Conservation (phyloP, 129 eudicot species). For the Smallanthus sonchifolius region DNA sequence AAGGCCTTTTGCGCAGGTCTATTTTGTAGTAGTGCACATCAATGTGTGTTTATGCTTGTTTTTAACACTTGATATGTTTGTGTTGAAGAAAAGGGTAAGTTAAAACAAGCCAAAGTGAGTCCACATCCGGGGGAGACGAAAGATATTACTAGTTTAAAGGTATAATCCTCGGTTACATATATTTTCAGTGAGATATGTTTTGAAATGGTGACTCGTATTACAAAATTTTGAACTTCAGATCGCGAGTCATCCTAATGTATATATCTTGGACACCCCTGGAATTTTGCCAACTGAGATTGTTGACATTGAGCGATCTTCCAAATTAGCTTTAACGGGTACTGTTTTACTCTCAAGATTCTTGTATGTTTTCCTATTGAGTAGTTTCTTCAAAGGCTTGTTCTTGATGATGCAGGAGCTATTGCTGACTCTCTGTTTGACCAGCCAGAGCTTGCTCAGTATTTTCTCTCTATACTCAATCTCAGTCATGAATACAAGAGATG, state of each 20-base stretch:
- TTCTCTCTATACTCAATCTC: constrained; percentile 52
- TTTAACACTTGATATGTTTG: constrained; percentile 15
- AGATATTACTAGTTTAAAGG: constrained; percentile 74
- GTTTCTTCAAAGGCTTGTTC: neutral
- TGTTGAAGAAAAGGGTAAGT: constrained; percentile 71
- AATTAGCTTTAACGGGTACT: constrained; percentile 76
- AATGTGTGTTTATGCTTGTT: constrained; percentile 1
- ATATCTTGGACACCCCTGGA: constrained; percentile 85
- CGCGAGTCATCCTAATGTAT: constrained; percentile 82
- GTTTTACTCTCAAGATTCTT: neutral
- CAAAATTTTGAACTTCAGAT: constrained; percentile 43
- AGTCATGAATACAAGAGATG: constrained; percentile 62
- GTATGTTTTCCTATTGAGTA: neutral
- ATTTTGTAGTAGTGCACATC: neutral
- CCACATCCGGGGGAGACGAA: constrained; percentile 79
- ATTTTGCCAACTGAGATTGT: constrained; percentile 64
- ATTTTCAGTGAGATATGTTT: neutral
- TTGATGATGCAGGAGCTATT: constrained; percentile 54
- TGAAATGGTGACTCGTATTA: neutral
- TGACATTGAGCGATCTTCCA: constrained; percentile 56
- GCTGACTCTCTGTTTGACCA: constrained; percentile 53
- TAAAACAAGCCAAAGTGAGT: constrained; percentile 70
- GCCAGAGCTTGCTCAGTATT: constrained; percentile 54
- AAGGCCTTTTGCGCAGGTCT: neutral
- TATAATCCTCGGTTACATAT: constrained; percentile 17